Percentiles rank a stretch among this genome's conserved stretches.
These are phyloP conservation scores for Hemileccinum rubropunctum DNA, from an alignment of 768 basidiomycete genomes.

Conservation along the genomic window DNA sequence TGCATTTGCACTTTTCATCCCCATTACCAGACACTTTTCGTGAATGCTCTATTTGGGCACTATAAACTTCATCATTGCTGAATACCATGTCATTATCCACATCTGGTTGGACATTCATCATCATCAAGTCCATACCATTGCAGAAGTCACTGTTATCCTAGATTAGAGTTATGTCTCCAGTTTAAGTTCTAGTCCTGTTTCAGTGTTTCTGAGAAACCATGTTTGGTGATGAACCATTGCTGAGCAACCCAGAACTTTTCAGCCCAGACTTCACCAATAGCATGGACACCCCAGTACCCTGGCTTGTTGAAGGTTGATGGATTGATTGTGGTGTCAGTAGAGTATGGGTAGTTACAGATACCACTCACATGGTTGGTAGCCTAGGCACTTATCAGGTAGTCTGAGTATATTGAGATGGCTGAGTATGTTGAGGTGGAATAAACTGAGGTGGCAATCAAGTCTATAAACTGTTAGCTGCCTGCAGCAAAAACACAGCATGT, in stretches of 20 bases:
- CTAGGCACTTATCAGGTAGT: slow-evolving; percentile 94
- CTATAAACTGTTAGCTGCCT: slow-evolving; percentile 27
- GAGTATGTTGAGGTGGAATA: slow-evolving; percentile 69
- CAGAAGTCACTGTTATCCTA: too few species aligned
- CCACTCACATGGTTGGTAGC: slow-evolving; percentile 74
- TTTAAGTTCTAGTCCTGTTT: too few species aligned
- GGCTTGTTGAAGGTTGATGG: slow-evolving; percentile 91
- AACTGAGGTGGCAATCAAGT: slow-evolving; percentile 86
- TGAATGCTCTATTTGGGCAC: too few species aligned
- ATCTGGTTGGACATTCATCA: too few species aligned
- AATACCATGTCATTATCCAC: too few species aligned
- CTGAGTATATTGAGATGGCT: too few species aligned
- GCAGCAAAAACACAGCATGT: not conserved
- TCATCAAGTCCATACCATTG: too few species aligned
- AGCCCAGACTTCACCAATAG: slow-evolving; percentile 95
- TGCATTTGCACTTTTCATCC: too few species aligned
- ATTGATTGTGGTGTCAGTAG: slow-evolving; percentile 72
- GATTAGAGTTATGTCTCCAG: too few species aligned
- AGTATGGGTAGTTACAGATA: slow-evolving; percentile 89
- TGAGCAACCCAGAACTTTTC: slow-evolving; percentile 81
- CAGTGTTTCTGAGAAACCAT: slow-evolving; percentile 77
- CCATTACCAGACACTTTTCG: too few species aligned
- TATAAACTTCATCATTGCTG: too few species aligned
- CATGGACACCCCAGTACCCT: slow-evolving; percentile 94
- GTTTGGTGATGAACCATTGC: slow-evolving; percentile 71